Evolutionary conservation across 192 early-diverging fungal species (phyloP).

Genomic region (Mortierella claussenii): DNA sequence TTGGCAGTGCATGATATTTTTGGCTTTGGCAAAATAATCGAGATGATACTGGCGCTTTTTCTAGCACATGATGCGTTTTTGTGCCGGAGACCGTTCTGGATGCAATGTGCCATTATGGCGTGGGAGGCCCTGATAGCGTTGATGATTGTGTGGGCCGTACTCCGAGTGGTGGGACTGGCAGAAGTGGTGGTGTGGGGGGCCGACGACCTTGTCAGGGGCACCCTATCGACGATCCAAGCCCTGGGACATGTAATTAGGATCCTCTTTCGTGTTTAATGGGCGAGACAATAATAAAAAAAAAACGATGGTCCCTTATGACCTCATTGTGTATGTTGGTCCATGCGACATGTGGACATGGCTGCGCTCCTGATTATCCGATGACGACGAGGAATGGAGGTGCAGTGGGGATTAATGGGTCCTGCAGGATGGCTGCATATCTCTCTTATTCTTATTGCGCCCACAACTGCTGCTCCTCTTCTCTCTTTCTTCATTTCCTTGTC

Average conservation of each 20-base stretch:
- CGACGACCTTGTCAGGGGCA: constrained; percentile 34
- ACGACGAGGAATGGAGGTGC: too few species aligned
- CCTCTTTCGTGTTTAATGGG: neutral
- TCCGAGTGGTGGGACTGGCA: constrained; percentile 35
- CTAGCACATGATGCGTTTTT: constrained; percentile 42
- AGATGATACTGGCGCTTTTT: constrained; percentile 40
- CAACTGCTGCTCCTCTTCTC: too few species aligned
- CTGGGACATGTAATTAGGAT: constrained; percentile 7
- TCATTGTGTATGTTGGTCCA: too few species aligned
- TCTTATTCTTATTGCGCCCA: too few species aligned
- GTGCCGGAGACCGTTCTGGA: constrained; percentile 25
- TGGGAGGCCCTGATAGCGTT: constrained; percentile 37
- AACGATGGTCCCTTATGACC: neutral
- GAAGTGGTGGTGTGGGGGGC: constrained; percentile 38
- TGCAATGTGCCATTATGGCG: constrained; percentile 28
- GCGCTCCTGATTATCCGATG: too few species aligned
- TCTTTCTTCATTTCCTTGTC: too few species aligned
- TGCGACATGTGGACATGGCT: too few species aligned
- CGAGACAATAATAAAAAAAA: neutral
- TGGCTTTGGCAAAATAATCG: constrained; percentile 31
- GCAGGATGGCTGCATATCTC: too few species aligned
- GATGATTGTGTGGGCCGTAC: constrained; percentile 19
- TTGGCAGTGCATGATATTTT: constrained; percentile 37
- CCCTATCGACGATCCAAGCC: constrained; percentile 9
- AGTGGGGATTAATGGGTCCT: too few species aligned